phyloP scores from a whole-genome alignment of 2,329 filamentous ascomycete species.

The Microdochium bolleyi region DNA sequence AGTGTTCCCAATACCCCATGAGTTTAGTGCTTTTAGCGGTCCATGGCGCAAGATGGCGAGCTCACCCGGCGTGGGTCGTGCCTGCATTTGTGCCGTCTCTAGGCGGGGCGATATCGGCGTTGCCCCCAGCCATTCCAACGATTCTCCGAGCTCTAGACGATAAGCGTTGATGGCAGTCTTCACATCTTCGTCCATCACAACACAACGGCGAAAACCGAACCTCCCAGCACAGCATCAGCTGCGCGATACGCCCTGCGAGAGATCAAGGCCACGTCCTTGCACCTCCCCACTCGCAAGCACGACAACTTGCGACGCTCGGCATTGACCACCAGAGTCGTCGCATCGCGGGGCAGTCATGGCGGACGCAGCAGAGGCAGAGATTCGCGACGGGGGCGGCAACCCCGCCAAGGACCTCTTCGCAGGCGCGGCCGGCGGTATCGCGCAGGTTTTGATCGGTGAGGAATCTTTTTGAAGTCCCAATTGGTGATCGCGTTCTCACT shows the following conservation, averaged over 20 bases:
- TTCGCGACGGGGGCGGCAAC: slow-evolving; percentile 15
- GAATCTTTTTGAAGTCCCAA: slow-evolving; percentile 11
- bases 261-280: neutral
- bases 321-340: neutral
- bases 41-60: neutral
- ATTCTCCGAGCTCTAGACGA: neutral
- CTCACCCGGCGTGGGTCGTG: too few species aligned
- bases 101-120: neutral
- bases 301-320: neutral
- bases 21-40: neutral
- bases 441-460: slow-evolving; percentile 88
- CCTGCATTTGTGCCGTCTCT: too few species aligned
- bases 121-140: neutral
- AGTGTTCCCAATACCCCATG: neutral
- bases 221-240: neutral
- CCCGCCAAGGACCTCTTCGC: slow-evolving; percentile 85
- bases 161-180: neutral
- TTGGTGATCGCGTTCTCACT: slow-evolving; percentile 5
- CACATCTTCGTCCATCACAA: neutral
- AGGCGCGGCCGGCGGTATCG: slow-evolving; percentile 84
- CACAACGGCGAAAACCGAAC: neutral
- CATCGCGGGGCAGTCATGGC: slow-evolving; percentile 13
- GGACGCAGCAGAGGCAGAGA: slow-evolving; percentile 15
- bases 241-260: neutral
- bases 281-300: neutral